Evolutionary conservation across 2,329 filamentous ascomycete genomes (phyloP).

Genomic region (Penicillium sp.): DNA sequence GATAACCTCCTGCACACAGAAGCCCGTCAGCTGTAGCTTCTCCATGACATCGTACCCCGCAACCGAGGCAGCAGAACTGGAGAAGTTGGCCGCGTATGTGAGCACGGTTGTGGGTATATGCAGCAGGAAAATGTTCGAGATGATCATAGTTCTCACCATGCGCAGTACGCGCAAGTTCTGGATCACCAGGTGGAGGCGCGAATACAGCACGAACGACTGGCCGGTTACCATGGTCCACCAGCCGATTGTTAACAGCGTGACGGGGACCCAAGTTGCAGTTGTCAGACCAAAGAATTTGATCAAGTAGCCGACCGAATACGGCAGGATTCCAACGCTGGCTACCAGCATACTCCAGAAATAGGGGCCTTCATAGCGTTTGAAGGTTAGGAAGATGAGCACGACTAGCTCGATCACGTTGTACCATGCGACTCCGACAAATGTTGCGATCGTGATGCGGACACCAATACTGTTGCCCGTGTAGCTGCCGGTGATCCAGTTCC

Average conservation of each 20-base stretch:
- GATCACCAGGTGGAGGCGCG: conserved; percentile 58
- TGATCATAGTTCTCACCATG: conserved; percentile 57
- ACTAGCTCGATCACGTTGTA: conserved; percentile 47
- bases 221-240: conserved; percentile 61
- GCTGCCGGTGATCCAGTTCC: conserved; percentile 31
- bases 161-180: conserved; percentile 49
- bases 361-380: conserved; percentile 48
- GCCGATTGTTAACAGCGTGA: conserved; percentile 49
- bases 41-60: conserved; percentile 33
- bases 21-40: conserved; percentile 41
- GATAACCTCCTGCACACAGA: conserved; percentile 46
- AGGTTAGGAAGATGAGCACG: conserved; percentile 49
- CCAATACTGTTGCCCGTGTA: conserved; percentile 28
- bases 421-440: conserved; percentile 30
- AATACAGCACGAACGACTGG: conserved; percentile 60
- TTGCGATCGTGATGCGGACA: conserved; percentile 31
- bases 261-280: conserved; percentile 25
- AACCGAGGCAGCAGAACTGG: conserved; percentile 15
- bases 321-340: conserved; percentile 46
- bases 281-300: conserved; percentile 31
- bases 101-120: conserved; percentile 56
- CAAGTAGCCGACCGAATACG: conserved; percentile 37
- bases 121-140: conserved; percentile 53
- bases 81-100: conserved; percentile 44
- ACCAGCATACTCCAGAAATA: conserved; percentile 54